Conservation (phyloP, 768 basidiomycete genomes). For the Clitopilus passeckerianus region DNA sequence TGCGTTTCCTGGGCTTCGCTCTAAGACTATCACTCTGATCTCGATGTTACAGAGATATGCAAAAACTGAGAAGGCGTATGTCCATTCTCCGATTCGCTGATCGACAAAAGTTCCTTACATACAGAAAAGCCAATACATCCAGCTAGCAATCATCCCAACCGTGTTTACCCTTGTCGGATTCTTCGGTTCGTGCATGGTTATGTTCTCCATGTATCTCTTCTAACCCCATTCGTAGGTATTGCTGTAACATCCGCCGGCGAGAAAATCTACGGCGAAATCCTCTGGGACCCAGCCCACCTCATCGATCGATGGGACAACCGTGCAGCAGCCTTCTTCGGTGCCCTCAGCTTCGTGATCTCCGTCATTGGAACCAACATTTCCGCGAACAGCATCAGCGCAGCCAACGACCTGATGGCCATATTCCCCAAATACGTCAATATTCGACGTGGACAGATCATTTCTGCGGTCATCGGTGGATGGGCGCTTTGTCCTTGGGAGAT, state of each 20-base stretch:
- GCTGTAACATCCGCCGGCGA: constrained; percentile 76
- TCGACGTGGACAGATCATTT: constrained; percentile 71
- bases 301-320: constrained; percentile 84
- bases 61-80: constrained; percentile 57
- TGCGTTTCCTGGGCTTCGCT: constrained; percentile 8
- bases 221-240: constrained; percentile 37
- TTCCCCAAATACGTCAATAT: constrained; percentile 79
- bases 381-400: constrained; percentile 68
- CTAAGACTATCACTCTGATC: neutral
- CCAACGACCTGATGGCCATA: constrained; percentile 82
- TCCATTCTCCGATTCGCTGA: neutral
- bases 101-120: neutral
- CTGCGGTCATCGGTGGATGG: constrained; percentile 83
- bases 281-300: constrained; percentile 74
- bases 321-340: constrained; percentile 79
- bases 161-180: constrained; percentile 77
- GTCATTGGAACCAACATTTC: constrained; percentile 73
- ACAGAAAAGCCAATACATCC: constrained; percentile 60
- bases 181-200: constrained; percentile 31
- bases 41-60: constrained; percentile 56
- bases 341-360: constrained; percentile 68
- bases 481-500: constrained; percentile 87
- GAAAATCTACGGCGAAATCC: constrained; percentile 56
- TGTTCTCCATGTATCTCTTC: neutral
- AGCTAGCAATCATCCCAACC: constrained; percentile 70